Percentiles rank a stretch among this genome's conserved stretches.
phyloP scores from a whole-genome alignment of 2,329 filamentous ascomycete species.

The Xylaria arbuscula region DNA sequence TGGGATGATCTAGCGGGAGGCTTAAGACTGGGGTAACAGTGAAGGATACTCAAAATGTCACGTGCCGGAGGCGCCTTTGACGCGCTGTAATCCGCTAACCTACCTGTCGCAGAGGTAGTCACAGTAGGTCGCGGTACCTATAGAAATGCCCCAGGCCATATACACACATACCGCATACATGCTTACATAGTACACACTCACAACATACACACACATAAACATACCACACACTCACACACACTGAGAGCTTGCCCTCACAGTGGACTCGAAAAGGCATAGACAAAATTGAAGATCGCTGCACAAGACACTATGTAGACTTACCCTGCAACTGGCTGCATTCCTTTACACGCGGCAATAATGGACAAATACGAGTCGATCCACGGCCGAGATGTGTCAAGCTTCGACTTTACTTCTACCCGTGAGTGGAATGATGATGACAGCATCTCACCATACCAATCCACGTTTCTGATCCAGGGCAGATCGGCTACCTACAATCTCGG shows the following conservation, averaged over 20 bases:
- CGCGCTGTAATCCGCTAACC: slow-evolving; percentile 15
- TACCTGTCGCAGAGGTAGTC: slow-evolving; percentile 2
- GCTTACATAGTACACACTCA: background rate
- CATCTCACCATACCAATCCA: slow-evolving; percentile 18
- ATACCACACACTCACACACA: background rate
- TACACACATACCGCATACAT: background rate
- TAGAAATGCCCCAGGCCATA: background rate
- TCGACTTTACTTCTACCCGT: slow-evolving; percentile 66
- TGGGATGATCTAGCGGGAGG: slow-evolving; percentile 10
- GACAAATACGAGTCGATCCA: slow-evolving; percentile 68
- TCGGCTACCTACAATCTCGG: slow-evolving; percentile 80
- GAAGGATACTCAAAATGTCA: slow-evolving; percentile 17
- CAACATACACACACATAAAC: too few species aligned
- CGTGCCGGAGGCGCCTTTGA: slow-evolving; percentile 11
- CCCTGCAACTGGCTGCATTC: slow-evolving; percentile 5
- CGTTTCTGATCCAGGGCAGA: slow-evolving; percentile 60
- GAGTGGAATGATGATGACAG: slow-evolving; percentile 45
- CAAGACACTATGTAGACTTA: slow-evolving; percentile 33
- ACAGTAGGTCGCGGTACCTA: background rate
- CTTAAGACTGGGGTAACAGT: slow-evolving; percentile 15
- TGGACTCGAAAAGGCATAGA: background rate
- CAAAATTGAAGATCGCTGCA: background rate
- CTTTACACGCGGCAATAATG: slow-evolving; percentile 53
- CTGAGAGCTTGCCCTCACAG: background rate
- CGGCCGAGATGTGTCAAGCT: slow-evolving; percentile 70